Conservation (phyloP, 768 basidiomycete species). For the Phaeolepiota aurea region DNA sequence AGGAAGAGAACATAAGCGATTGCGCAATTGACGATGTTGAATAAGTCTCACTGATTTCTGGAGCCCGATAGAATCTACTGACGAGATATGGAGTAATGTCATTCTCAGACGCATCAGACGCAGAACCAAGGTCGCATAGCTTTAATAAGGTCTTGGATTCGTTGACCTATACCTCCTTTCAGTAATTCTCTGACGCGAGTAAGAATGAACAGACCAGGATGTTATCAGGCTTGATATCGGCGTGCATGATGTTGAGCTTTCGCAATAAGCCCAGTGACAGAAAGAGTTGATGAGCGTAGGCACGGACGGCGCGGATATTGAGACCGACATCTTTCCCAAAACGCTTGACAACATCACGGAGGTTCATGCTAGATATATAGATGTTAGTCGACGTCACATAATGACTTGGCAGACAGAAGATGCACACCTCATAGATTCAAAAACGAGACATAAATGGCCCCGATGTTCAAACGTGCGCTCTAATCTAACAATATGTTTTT, state of each 20-base stretch:
- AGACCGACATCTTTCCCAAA: conserved; percentile 98
- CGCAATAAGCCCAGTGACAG: conserved; percentile 75
- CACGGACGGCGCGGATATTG: conserved; percentile 94
- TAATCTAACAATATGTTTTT: conserved; percentile 91
- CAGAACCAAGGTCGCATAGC: conserved; percentile 95
- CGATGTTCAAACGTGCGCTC: conserved; percentile 95
- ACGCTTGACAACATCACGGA: conserved; percentile 94
- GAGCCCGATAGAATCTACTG: conserved; percentile 94
- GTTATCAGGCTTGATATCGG: conserved; percentile 98
- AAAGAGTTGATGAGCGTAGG: conserved; percentile 97
- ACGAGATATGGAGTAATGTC: conserved; percentile 98
- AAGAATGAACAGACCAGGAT: conserved; percentile 64
- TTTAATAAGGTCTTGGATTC: conserved; percentile 91
- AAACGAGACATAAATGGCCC: conserved; percentile 93
- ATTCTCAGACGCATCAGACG: conserved; percentile 88
- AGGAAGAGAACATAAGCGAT: conserved; percentile 6
- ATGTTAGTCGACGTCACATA: not conserved
- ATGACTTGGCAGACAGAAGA: not conserved
- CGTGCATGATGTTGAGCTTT: conserved; percentile 93
- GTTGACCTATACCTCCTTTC: too few species aligned
- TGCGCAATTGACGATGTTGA: conserved; percentile 3
- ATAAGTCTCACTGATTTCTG: conserved; percentile 82
- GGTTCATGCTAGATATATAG: conserved; percentile 73
- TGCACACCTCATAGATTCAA: conserved; percentile 82
- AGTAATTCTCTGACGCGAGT: too few species aligned